Evolutionary conservation across 1,139 yeast genomes (phyloP).

Genomic region (Geotrichum restrictum): DNA sequence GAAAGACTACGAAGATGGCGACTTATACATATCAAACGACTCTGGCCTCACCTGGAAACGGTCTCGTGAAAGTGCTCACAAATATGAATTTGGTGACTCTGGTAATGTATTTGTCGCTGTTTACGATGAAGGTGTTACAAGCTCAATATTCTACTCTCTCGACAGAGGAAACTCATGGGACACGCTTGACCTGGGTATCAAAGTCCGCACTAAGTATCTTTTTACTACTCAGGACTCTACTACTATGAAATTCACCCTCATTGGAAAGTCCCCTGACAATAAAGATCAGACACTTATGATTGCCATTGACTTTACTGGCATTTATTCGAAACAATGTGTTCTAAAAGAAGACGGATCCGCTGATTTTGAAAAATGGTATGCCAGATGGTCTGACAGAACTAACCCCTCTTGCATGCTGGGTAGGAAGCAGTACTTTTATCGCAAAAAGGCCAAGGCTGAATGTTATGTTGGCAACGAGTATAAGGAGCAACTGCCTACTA

Average conservation of each 20-base stretch:
- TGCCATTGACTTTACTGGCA: constrained; percentile 59
- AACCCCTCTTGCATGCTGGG: constrained; percentile 70
- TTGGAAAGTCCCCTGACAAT: constrained; percentile 44
- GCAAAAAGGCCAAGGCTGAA: constrained; percentile 65
- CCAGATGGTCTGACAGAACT: constrained; percentile 48
- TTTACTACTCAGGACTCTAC: constrained; percentile 74
- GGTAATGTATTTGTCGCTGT: constrained; percentile 72
- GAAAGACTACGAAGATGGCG: constrained; percentile 31
- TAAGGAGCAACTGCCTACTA: constrained; percentile 54
- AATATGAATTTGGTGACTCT: constrained; percentile 69
- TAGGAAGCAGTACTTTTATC: constrained; percentile 57
- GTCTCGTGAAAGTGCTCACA: constrained; percentile 53
- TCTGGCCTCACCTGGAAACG: constrained; percentile 72
- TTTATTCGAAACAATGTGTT: constrained; percentile 42
- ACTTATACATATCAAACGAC: constrained; percentile 62
- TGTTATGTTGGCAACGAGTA: constrained; percentile 64
- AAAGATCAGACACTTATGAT: constrained; percentile 35
- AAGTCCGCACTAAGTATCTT: constrained; percentile 47
- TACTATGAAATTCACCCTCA: constrained; percentile 55
- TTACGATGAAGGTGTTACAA: constrained; percentile 39
- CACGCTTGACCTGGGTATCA: constrained; percentile 47
- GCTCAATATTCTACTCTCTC: constrained; percentile 50
- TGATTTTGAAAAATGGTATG: constrained; percentile 70
- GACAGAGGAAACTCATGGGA: constrained; percentile 75
- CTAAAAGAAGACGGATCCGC: constrained; percentile 46